phyloP scores from a whole-genome alignment of 257 asterid species.

The Pogostemon cablin region DNA sequence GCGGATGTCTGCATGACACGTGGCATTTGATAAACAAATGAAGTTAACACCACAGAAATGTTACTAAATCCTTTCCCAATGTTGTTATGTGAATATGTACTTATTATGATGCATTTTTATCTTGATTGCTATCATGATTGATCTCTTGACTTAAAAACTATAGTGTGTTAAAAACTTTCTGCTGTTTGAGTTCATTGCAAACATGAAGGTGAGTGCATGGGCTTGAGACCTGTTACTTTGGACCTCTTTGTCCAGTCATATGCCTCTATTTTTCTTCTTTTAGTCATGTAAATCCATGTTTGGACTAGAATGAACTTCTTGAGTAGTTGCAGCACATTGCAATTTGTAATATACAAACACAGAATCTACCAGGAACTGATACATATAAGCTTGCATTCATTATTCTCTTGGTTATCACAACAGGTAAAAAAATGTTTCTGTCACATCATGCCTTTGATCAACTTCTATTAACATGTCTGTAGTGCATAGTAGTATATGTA shows the following conservation, averaged over 20 bases:
- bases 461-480: constrained; percentile 3
- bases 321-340: neutral
- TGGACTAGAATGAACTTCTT: too few relatives aligned
- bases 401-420: neutral
- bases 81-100: neutral
- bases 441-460: neutral
- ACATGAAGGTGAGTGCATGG: constrained; percentile 25
- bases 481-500: constrained; percentile 2
- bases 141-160: neutral
- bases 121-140: neutral
- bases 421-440: neutral
- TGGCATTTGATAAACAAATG: neutral
- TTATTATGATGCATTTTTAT: neutral
- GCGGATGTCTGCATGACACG: neutral
- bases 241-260: constrained; percentile 1
- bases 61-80: neutral
- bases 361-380: constrained; percentile 2
- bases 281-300: neutral
- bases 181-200: neutral
- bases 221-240: constrained; percentile 10
- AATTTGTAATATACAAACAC: neutral
- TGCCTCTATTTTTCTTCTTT: too few relatives aligned
- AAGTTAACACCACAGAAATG: neutral
- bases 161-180: neutral
- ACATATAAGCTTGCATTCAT: neutral